Evolutionary conservation across 495 filamentous ascomycete genomes (phyloP).

Genomic region (Achaetomiella virescens): DNA sequence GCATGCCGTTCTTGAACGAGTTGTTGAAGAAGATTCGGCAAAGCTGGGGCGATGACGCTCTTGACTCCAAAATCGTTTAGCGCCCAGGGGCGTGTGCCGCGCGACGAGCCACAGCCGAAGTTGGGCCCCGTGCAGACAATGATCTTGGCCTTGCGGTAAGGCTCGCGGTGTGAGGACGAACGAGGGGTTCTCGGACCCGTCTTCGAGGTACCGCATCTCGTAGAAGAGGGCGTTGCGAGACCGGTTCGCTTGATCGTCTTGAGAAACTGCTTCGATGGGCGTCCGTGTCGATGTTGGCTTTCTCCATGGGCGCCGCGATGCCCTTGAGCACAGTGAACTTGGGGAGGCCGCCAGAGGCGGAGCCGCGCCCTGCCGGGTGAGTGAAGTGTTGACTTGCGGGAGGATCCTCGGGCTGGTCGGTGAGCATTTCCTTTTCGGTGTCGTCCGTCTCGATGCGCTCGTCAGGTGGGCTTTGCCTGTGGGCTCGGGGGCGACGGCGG

Average conservation of each 20-base stretch:
- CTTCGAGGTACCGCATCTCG: slow-evolving; percentile 66
- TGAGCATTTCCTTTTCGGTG: slow-evolving; percentile 63
- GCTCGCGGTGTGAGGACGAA: slow-evolving; percentile 89
- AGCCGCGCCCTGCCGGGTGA: slow-evolving; percentile 42
- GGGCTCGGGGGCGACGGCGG: slow-evolving; percentile 24
- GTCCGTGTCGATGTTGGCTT: slow-evolving; percentile 90
- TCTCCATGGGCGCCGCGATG: slow-evolving; percentile 81
- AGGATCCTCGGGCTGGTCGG: slow-evolving; percentile 69
- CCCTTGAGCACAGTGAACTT: slow-evolving; percentile 79
- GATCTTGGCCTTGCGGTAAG: slow-evolving; percentile 81
- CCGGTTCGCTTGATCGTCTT: slow-evolving; percentile 99
- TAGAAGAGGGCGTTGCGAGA: slow-evolving; percentile 80
- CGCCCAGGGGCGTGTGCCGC: slow-evolving; percentile 96
- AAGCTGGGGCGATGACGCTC: slow-evolving; percentile 85
- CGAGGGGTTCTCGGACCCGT: slow-evolving; percentile 66
- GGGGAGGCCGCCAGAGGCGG: slow-evolving; percentile 52
- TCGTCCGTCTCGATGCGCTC: slow-evolving; percentile 68
- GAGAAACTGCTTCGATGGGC: slow-evolving; percentile 97
- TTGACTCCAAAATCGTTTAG: slow-evolving; percentile 94
- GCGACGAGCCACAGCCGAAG: slow-evolving; percentile 89
- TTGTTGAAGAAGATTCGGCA: slow-evolving; percentile 99
- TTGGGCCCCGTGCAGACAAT: slow-evolving; percentile 89
- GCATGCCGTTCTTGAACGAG: slow-evolving; percentile 99
- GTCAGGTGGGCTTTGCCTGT: slow-evolving; percentile 53
- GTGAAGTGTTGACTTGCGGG: slow-evolving; percentile 52